phyloP scores from a whole-genome alignment of 108 stramenopile species.

The Nitzschia sp. region DNA sequence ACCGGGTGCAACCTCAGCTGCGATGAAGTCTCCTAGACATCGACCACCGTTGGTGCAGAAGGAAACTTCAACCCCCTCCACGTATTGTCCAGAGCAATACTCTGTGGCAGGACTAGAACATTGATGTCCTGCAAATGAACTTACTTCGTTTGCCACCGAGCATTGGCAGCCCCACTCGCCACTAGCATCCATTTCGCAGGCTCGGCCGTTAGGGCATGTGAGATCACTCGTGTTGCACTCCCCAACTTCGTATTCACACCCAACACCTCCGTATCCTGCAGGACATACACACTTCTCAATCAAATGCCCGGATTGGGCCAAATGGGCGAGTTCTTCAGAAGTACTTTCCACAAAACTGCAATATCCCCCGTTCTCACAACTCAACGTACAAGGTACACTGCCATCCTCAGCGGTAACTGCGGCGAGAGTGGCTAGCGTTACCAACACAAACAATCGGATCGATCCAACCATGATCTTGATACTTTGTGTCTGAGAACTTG shows the following conservation, averaged over 20 bases:
- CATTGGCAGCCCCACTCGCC: slow-evolving; percentile 44
- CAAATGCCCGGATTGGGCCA: slow-evolving; percentile 42
- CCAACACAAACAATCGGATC: background rate
- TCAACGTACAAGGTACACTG: slow-evolving; percentile 33
- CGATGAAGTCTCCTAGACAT: slow-evolving; percentile 33
- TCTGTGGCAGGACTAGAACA: slow-evolving; percentile 46
- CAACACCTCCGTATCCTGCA: slow-evolving; percentile 42
- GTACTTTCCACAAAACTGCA: slow-evolving; percentile 45
- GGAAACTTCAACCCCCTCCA: slow-evolving; percentile 11
- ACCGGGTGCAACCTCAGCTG: slow-evolving; percentile 25
- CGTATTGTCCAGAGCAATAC: slow-evolving; percentile 36
- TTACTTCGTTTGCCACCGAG: slow-evolving; percentile 36
- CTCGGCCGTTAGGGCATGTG: slow-evolving; percentile 26
- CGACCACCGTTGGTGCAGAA: slow-evolving; percentile 64
- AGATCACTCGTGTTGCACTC: slow-evolving; percentile 32
- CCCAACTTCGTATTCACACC: slow-evolving; percentile 45
- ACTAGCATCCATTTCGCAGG: slow-evolving; percentile 5
- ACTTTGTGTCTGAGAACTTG: background rate
- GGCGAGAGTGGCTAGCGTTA: background rate
- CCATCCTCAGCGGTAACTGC: background rate
- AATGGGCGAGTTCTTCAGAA: slow-evolving; percentile 23
- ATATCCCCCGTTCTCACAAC: slow-evolving; percentile 56
- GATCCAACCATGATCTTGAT: background rate
- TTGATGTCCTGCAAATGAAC: slow-evolving; percentile 42
- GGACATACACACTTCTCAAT: slow-evolving; percentile 54